These are phyloP conservation scores for Cantharellus anzutake DNA, from an alignment of 768 basidiomycete species.

Conservation along the genomic window DNA sequence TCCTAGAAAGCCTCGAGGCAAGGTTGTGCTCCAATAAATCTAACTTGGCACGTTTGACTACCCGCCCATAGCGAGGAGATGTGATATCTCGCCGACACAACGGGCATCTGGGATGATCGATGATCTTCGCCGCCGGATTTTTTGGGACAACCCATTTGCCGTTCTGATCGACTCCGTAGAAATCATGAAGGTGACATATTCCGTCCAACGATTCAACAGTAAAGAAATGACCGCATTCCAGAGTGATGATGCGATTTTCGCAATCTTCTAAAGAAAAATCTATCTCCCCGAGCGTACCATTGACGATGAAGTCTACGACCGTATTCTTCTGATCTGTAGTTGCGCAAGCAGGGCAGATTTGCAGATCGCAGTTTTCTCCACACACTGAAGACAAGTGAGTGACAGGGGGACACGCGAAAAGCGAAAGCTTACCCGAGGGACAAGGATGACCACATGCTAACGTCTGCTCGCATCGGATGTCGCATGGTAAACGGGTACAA, in stretches of 20 bases:
- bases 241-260: slow-evolving; percentile 38
- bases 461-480: slow-evolving; percentile 28
- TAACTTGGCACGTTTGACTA: slow-evolving; percentile 40
- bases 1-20: slow-evolving; percentile 29
- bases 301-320: slow-evolving; percentile 39
- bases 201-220: slow-evolving; percentile 58
- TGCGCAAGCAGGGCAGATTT: slow-evolving; percentile 36
- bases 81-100: slow-evolving; percentile 40
- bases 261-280: slow-evolving; percentile 16
- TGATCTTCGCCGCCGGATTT: slow-evolving; percentile 23
- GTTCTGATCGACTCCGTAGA: slow-evolving; percentile 24
- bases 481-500: slow-evolving; percentile 47
- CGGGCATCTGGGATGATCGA: slow-evolving; percentile 36
- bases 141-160: slow-evolving; percentile 28
- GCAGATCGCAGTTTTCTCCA: slow-evolving; percentile 39
- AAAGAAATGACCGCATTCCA: slow-evolving; percentile 43
- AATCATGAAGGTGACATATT: slow-evolving; percentile 28
- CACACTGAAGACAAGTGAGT: slow-evolving; percentile 27
- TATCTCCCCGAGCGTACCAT: background rate
- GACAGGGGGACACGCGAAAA: background rate
- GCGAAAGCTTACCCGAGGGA: slow-evolving; percentile 33
- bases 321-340: slow-evolving; percentile 19
- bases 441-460: slow-evolving; percentile 45
- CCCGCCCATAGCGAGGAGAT: slow-evolving; percentile 38
- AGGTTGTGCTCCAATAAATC: slow-evolving; percentile 50